Base-by-base conservation (phyloP, 2,329 filamentous ascomycete genomes). In the Keithomyces neogunnii region DNA sequence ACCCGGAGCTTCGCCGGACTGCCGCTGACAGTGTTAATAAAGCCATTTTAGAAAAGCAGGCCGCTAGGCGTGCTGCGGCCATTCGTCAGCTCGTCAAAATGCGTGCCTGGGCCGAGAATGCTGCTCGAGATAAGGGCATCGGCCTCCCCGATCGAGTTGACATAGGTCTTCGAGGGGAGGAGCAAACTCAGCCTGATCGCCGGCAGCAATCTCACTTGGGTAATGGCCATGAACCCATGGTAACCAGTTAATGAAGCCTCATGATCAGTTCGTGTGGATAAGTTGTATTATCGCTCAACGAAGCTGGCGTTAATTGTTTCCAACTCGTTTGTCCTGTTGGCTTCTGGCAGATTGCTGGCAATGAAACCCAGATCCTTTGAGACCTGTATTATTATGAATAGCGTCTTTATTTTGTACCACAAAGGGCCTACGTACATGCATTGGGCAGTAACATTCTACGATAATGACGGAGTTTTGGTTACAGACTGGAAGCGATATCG, bases 1-100 rank as follows among this genome's bases (percentile, higher is more conserved):
- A 95, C 58, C 88, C 91, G 2, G 79, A 83, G 46, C 76, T 97
- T 44, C 84, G 93, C 55, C 82, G 85, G 58, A 81, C 85, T 43
- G 90, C 96, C n/a, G 93, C 93, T 4, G 84, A 85, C 55, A 80
- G 80, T 59, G 93, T 99, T 50, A 99, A 99, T 64, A 85, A 90
- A 67, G 89, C 90, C 9, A 89, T 99, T 49, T 72, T 97, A 30
- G 75, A 80, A 51, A 83, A 79, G 48, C 85, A 91, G 63, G 85
- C 85, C 28, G 76, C 83, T 58, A 78, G 84, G 55, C 81, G 85
- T 55, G 89, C 96, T 66, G 86, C 91, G 10, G 86, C 88, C 30
- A 88, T 99, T 57, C 80, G 87, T 51, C 82, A 87, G 56, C 75
- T 99, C 3, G 84, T 96, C 40, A 85, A 85, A 62, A 78, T 95